Evolutionary conservation across 1,139 yeast genomes (phyloP).

Genomic region (Yamadazyma epiphylla): DNA sequence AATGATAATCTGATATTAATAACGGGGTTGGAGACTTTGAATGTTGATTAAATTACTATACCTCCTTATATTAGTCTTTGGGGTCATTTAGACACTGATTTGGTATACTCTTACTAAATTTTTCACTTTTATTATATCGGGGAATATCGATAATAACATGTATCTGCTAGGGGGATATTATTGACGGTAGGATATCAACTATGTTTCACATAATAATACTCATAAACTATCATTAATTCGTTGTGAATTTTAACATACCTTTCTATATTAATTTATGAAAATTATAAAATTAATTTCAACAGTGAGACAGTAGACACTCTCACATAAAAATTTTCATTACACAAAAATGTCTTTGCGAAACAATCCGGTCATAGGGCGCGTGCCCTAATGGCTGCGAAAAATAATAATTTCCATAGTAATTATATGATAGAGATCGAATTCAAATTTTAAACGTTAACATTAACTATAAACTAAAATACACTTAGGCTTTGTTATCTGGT

Average conservation of each 20-base stretch:
- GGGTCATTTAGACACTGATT: background rate
- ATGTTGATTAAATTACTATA: background rate
- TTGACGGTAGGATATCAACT: too few relatives aligned
- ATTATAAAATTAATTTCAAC: slow-evolving; percentile 2
- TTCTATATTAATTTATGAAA: slow-evolving; percentile 1
- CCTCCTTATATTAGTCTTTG: background rate
- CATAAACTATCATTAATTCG: too few relatives aligned
- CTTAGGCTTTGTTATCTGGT: slow-evolving; percentile 9
- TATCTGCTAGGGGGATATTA: too few relatives aligned
- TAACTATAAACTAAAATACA: background rate
- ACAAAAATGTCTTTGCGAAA: background rate
- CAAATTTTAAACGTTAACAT: background rate
- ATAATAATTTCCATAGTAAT: background rate
- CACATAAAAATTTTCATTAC: slow-evolving; percentile 1
- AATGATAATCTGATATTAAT: too few relatives aligned
- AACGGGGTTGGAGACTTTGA: too few relatives aligned
- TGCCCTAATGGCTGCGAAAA: slow-evolving; percentile 2
- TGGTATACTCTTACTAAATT: too few relatives aligned
- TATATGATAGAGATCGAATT: background rate
- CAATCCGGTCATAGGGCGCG: slow-evolving; percentile 4
- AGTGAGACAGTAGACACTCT: slow-evolving; percentile 1
- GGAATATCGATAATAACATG: too few relatives aligned
- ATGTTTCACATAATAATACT: too few relatives aligned
- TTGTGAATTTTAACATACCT: slow-evolving; percentile 5
- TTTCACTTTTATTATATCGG: too few relatives aligned